These are phyloP conservation scores for Ascochyta lentis DNA, from an alignment of 2,329 filamentous ascomycete genomes.

Conservation along the genomic window DNA sequence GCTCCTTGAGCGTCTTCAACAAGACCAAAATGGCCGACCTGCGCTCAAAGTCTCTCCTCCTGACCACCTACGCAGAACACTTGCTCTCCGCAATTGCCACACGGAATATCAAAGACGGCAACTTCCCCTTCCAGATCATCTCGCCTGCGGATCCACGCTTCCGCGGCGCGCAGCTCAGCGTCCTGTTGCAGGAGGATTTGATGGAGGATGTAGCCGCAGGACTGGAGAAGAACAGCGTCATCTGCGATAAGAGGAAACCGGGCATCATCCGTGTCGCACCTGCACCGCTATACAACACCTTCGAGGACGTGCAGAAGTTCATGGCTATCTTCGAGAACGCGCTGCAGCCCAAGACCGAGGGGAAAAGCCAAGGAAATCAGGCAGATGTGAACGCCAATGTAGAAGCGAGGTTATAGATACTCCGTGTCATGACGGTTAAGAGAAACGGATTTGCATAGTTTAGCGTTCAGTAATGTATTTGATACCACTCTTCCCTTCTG, in stretches of 20 bases:
- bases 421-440: neutral
- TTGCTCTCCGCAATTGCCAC: slow-evolving; percentile 33
- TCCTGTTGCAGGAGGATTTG: slow-evolving; percentile 71
- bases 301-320: slow-evolving; percentile 67
- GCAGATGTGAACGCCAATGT: slow-evolving; percentile 10
- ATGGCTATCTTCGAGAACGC: slow-evolving; percentile 58
- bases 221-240: slow-evolving; percentile 72
- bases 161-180: slow-evolving; percentile 80
- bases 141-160: slow-evolving; percentile 72
- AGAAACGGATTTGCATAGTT: neutral
- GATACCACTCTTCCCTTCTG: slow-evolving; percentile 2
- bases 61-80: slow-evolving; percentile 70
- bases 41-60: slow-evolving; percentile 70
- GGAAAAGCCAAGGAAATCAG: neutral
- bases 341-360: slow-evolving; percentile 19
- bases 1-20: slow-evolving; percentile 75
- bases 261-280: slow-evolving; percentile 86
- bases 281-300: slow-evolving; percentile 82
- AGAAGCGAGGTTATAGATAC: slow-evolving; percentile 5
- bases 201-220: slow-evolving; percentile 70
- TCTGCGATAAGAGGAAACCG: slow-evolving; percentile 84
- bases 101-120: slow-evolving; percentile 28
- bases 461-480: slow-evolving; percentile 13
- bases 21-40: slow-evolving; percentile 72
- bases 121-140: slow-evolving; percentile 58